Base-by-base conservation (phyloP, 202 grass and related monocot species). In the Alloteropsis angusta region DNA sequence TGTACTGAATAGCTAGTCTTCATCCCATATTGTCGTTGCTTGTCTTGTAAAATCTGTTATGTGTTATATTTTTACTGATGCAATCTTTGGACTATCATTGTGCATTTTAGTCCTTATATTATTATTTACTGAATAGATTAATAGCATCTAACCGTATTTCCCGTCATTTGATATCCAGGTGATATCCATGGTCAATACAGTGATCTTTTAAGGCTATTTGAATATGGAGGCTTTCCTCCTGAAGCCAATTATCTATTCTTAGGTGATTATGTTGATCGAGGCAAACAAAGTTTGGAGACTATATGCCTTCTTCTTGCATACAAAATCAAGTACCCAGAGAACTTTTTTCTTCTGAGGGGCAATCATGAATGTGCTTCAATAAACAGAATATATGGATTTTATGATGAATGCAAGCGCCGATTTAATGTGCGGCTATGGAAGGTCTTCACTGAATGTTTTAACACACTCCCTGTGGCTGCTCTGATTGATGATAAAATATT, bases 321-420 rank as follows among this genome's bases (percentile, higher is more conserved):
- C 77, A 97, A 97, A 93, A 97, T 97, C 54, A 92, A 90, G 62
- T 93, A 97, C 49, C 93, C 93, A 1, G 90, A 97, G 41, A 97
- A 97, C 39, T 79, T 97, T 75, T 93, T 90, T 75, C 81, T 97
- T 79, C 89, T 97, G 44, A 86, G 93, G 57, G 93, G 93, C 15
- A 93, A 97, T 84, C 93, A 97, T 45, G 93, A 97, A 52, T 93
- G 90, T 50, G 93, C 93, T 13, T 97, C 93, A 65, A 97, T 97
- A 83, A 97, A 97, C 82, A 88, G 90, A 71, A 93, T 97, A 85
- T 97, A 97, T 91, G 93, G 91, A 71, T 97, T 97, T 60, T 97
- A 97, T 82, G 93, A 97, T 57, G 90, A 97, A 83, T 97, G 93
- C 83, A 97, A 97, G 52, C 91, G 93, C 3, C 65, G 88, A 25